Conservation (phyloP, 1,139 yeast genomes). For the Hyphopichia khmerensis region DNA sequence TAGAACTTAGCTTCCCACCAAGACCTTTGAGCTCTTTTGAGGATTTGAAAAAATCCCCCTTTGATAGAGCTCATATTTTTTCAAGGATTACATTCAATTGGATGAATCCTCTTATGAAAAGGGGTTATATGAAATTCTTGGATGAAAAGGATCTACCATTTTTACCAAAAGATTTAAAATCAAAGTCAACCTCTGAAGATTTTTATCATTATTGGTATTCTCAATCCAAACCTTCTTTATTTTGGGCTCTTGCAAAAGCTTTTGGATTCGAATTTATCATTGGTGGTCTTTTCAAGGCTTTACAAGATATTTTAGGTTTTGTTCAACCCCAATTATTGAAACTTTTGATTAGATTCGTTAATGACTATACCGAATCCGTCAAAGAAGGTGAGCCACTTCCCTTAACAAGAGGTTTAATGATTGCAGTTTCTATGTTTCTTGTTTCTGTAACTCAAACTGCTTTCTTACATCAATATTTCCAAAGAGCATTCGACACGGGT, state of each 20-base stretch:
- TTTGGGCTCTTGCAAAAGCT: slow-evolving; percentile 59
- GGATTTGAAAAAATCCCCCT: slow-evolving; percentile 54
- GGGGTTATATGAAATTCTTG: slow-evolving; percentile 73
- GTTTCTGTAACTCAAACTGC: slow-evolving; percentile 84
- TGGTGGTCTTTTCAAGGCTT: slow-evolving; percentile 75
- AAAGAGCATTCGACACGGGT: slow-evolving; percentile 84
- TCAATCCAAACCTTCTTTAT: slow-evolving; percentile 58
- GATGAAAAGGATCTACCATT: slow-evolving; percentile 79
- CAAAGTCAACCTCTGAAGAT: slow-evolving; percentile 46
- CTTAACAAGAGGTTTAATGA: slow-evolving; percentile 76
- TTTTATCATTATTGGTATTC: slow-evolving; percentile 66
- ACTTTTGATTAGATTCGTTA: slow-evolving; percentile 75
- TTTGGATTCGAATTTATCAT: slow-evolving; percentile 69
- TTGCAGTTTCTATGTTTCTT: slow-evolving; percentile 79
- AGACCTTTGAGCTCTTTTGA: slow-evolving; percentile 39
- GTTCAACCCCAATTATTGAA: slow-evolving; percentile 86
- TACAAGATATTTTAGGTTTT: slow-evolving; percentile 81
- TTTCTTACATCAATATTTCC: slow-evolving; percentile 88
- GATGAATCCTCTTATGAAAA: slow-evolving; percentile 90
- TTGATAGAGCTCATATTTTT: slow-evolving; percentile 80
- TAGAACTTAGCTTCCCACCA: slow-evolving; percentile 54
- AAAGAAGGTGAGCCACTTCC: slow-evolving; percentile 48
- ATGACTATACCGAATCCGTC: slow-evolving; percentile 58
- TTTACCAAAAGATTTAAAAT: slow-evolving; percentile 64
- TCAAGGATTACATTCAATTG: slow-evolving; percentile 80